phyloP scores from a whole-genome alignment of 1,139 yeast genomes.

The Blastobotrys arbuscula region DNA sequence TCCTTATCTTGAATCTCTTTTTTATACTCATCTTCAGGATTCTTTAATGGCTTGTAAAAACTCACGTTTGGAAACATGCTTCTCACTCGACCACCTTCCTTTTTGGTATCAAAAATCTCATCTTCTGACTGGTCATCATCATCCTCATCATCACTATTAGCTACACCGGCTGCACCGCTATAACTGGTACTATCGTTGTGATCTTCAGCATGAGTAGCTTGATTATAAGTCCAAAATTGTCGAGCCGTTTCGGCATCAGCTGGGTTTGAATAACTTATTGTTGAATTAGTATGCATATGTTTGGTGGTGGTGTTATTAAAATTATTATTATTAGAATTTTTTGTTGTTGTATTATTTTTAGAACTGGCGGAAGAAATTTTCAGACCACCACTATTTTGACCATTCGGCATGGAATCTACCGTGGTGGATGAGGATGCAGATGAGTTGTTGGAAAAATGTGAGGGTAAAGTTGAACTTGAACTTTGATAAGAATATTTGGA shows the following conservation, averaged over 20 bases:
- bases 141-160: background rate
- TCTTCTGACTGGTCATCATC: slow-evolving; percentile 11
- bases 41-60: slow-evolving; percentile 17
- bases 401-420: slow-evolving; percentile 8
- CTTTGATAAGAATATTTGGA: slow-evolving; percentile 9
- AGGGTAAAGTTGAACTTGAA: slow-evolving; percentile 10
- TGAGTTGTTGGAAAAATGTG: slow-evolving; percentile 13
- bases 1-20: slow-evolving; percentile 1
- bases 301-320: slow-evolving; percentile 1
- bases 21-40: slow-evolving; percentile 7
- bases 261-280: slow-evolving; percentile 4
- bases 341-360: background rate
- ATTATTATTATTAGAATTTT: slow-evolving; percentile 2
- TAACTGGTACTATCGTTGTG: slow-evolving; percentile 1
- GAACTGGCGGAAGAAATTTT: background rate
- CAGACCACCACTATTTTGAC: background rate
- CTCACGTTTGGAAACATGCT: slow-evolving; percentile 16
- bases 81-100: slow-evolving; percentile 12
- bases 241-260: slow-evolving; percentile 12
- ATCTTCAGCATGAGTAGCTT: background rate
- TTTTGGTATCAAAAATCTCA: slow-evolving; percentile 8
- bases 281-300: slow-evolving; percentile 7
- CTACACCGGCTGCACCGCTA: slow-evolving; percentile 10
- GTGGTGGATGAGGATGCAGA: slow-evolving; percentile 14
- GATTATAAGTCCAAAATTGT: slow-evolving; percentile 10